Evolutionary conservation across 176 grass and related monocot species (phyloP).

Genomic region (Pontederia crassipes): DNA sequence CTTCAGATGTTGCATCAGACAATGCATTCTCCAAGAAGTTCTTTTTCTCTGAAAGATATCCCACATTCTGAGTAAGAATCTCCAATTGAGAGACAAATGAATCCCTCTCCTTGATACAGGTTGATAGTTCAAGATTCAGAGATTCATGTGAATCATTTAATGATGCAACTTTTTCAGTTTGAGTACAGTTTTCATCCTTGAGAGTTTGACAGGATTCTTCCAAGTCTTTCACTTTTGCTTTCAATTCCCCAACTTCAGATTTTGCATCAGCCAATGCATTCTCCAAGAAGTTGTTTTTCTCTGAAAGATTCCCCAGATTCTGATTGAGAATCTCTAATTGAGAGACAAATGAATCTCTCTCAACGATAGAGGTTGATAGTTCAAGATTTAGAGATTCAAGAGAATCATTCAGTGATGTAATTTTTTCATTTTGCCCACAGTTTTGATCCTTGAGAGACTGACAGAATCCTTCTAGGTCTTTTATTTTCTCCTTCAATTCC

Average conservation of each 20-base stretch:
- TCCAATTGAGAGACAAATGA: slow-evolving; percentile 18
- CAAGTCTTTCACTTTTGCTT: too few species aligned
- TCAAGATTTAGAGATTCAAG: slow-evolving; percentile 20
- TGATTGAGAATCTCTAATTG: too few species aligned
- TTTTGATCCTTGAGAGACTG: slow-evolving; percentile 38
- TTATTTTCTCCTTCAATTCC: slow-evolving; percentile 15
- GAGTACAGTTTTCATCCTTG: too few species aligned
- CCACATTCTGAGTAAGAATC: slow-evolving; percentile 16
- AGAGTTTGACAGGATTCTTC: too few species aligned
- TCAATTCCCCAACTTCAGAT: slow-evolving; percentile 35
- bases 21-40: slow-evolving; percentile 63
- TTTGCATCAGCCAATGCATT: slow-evolving; percentile 59
- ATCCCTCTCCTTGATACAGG: slow-evolving; percentile 20
- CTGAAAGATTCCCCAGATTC: slow-evolving; percentile 49
- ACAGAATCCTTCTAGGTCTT: slow-evolving; percentile 6
- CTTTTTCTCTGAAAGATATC: slow-evolving; percentile 61
- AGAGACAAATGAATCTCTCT: slow-evolving; percentile 18
- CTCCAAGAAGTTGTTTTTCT: slow-evolving; percentile 60
- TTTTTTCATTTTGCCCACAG: slow-evolving; percentile 37
- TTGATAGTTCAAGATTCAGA: too few species aligned
- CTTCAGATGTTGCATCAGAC: slow-evolving; percentile 55
- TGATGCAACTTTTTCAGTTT: too few species aligned
- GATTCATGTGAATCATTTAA: too few species aligned
- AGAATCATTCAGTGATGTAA: neutral
- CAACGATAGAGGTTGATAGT: slow-evolving; percentile 18